Base-by-base conservation (phyloP, 352 stramenopile genomes). In the Ophiocytium majus region DNA sequence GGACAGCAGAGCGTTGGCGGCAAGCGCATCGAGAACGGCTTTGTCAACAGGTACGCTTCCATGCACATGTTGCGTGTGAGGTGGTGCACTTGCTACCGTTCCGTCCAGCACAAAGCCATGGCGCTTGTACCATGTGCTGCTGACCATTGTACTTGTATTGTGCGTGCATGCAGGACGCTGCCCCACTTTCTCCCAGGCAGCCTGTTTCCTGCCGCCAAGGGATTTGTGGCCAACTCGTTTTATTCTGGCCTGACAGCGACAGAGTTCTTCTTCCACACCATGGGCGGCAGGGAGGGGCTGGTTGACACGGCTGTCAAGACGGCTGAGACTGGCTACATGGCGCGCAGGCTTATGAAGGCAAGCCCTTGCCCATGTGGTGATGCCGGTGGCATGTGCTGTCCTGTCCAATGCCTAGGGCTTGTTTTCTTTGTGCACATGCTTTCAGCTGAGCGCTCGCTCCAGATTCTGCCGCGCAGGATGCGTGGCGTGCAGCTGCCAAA, bases 201-300 rank as follows among this genome's bases (percentile, higher is more conserved):
- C 81, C 92, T 99, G 23, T 96, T 97, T 75, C 96, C 98, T 0
- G 92, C 92, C 1, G 96, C 97, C 9, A 99, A 99, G 89, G 98
- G 98, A n/a, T 99, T 99, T 88, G 97, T 99, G 9, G 95, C 96
- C 19, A 99, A 99, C 87, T 99, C 95, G 66, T 99, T 99, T 90
- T 99, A 97, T 91, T 97, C 93, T 37, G 98, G 98, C 37, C 91
- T 99, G 75, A 99, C 94, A 19, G 96, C 98, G 28, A 99, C 96
- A 10, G 97, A 99, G 91, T 99, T 99, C 88, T 99, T 99, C 88
- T 99, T 99, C 91, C 98, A 99, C 90, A 99, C 97, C 0, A 99
- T 99, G 97, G 97, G 96, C 80, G 97, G 97, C 34, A 93, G 97
- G 90, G 97, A 99, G 94, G 97, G 75, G 23, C 78, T 75, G 80